Evolutionary conservation across 805 yeast genomes (phyloP).

Genomic region (Pichia manshurica): DNA sequence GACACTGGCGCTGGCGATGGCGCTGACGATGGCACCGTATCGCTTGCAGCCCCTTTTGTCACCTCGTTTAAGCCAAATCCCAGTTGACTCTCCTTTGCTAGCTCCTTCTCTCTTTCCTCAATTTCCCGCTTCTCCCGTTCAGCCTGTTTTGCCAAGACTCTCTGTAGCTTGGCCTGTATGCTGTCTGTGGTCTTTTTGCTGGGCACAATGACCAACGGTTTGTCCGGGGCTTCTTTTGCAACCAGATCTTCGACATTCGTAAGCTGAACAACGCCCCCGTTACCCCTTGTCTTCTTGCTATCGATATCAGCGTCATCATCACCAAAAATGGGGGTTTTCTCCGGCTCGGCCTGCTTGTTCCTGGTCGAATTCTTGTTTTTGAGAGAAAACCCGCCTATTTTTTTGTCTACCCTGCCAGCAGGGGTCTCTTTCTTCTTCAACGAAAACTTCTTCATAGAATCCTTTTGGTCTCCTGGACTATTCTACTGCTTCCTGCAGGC

Average conservation of each 20-base stretch:
- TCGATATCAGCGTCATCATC: background rate
- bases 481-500: too few relatives aligned
- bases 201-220: constrained; percentile 6
- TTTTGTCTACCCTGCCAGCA: background rate
- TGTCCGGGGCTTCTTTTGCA: background rate
- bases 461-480: background rate
- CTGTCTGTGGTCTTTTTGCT: background rate
- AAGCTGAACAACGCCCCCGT: constrained; percentile 30
- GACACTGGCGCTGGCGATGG: too few relatives aligned
- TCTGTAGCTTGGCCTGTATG: background rate
- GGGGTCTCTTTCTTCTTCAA: constrained; percentile 26
- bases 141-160: constrained; percentile 7
- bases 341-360: background rate
- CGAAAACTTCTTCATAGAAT: constrained; percentile 35
- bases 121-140: constrained; percentile 1
- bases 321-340: background rate
- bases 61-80: background rate
- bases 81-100: background rate
- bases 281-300: background rate
- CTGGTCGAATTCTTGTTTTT: background rate
- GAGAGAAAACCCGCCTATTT: background rate
- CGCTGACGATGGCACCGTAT: too few relatives aligned
- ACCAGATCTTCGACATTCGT: constrained; percentile 21
- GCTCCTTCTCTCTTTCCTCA: background rate
- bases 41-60: background rate